Conservation (phyloP, 2,329 filamentous ascomycete species). For the Penicillium sp. region DNA sequence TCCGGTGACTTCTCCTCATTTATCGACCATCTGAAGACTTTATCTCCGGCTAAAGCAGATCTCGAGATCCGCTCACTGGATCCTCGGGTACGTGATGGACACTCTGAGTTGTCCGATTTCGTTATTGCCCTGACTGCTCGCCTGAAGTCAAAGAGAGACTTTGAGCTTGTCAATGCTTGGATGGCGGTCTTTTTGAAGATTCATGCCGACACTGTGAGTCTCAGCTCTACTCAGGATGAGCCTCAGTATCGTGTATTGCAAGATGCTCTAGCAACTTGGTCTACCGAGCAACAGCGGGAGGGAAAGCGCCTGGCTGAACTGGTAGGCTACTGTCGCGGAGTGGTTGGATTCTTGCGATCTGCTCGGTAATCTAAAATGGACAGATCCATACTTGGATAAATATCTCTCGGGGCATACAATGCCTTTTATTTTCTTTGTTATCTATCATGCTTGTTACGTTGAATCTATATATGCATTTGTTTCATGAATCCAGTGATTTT, state of each 20-base stretch:
- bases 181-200: conserved; percentile 90
- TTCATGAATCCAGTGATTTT: background rate
- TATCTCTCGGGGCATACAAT: background rate
- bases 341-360: conserved; percentile 75
- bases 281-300: conserved; percentile 68
- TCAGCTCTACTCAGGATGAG: conserved; percentile 48
- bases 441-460: conserved; percentile 1
- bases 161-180: conserved; percentile 93
- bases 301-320: conserved; percentile 68
- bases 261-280: conserved; percentile 66
- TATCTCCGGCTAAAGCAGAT: conserved; percentile 82
- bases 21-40: conserved; percentile 72
- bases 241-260: conserved; percentile 49
- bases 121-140: conserved; percentile 73
- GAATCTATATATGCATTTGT: background rate
- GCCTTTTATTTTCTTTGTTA: background rate
- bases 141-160: conserved; percentile 70
- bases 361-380: conserved; percentile 35
- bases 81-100: conserved; percentile 40
- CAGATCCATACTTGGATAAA: background rate
- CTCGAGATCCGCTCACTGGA: conserved; percentile 82
- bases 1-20: conserved; percentile 65
- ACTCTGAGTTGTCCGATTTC: conserved; percentile 75
- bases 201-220: conserved; percentile 62
- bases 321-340: conserved; percentile 83